phyloP scores from a whole-genome alignment of 1,284 basidiomycete species.

The Cutaneotrichosporon mucoides region DNA sequence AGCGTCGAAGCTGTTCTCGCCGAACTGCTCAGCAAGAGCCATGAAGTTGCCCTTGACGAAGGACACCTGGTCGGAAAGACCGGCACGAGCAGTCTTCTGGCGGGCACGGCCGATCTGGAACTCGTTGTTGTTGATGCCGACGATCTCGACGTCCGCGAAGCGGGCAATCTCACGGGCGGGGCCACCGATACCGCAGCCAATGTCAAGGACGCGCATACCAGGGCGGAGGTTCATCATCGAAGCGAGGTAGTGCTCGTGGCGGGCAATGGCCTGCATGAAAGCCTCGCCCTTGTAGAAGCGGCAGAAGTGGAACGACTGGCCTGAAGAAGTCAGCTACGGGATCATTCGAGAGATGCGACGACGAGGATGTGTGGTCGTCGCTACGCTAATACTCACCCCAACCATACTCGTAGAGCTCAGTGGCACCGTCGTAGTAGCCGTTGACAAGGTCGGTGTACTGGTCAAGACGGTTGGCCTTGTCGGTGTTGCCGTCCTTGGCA shows the following conservation, averaged over 20 bases:
- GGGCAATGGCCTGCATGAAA: slow-evolving; percentile 75
- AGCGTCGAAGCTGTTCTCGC: slow-evolving; percentile 90
- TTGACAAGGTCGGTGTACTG: slow-evolving; percentile 94
- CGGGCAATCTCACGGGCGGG: slow-evolving; percentile 92
- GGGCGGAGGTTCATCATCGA: slow-evolving; percentile 74
- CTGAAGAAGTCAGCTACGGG: slow-evolving; percentile 29
- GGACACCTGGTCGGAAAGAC: slow-evolving; percentile 69
- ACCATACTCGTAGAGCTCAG: slow-evolving; percentile 94
- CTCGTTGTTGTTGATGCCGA: slow-evolving; percentile 95
- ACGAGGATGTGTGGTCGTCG: neutral
- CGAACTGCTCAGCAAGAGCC: slow-evolving; percentile 88
- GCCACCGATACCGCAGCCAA: slow-evolving; percentile 96
- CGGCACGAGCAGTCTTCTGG: slow-evolving; percentile 75
- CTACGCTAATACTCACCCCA: slow-evolving; percentile 29
- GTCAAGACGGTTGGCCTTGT: slow-evolving; percentile 71
- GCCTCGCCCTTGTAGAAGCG: slow-evolving; percentile 96
- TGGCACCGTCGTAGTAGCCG: slow-evolving; percentile 93
- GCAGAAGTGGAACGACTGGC: slow-evolving; percentile 93
- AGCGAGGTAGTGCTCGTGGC: slow-evolving; percentile 97
- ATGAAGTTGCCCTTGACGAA: slow-evolving; percentile 95
- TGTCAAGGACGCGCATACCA: slow-evolving; percentile 94
- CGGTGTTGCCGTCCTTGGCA: slow-evolving; percentile 62
- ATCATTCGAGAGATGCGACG: no score
- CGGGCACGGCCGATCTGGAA: slow-evolving; percentile 86
- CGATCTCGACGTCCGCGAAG: slow-evolving; percentile 80